phyloP scores from a whole-genome alignment of 768 basidiomycete genomes.

The Pleurotus djamor region DNA sequence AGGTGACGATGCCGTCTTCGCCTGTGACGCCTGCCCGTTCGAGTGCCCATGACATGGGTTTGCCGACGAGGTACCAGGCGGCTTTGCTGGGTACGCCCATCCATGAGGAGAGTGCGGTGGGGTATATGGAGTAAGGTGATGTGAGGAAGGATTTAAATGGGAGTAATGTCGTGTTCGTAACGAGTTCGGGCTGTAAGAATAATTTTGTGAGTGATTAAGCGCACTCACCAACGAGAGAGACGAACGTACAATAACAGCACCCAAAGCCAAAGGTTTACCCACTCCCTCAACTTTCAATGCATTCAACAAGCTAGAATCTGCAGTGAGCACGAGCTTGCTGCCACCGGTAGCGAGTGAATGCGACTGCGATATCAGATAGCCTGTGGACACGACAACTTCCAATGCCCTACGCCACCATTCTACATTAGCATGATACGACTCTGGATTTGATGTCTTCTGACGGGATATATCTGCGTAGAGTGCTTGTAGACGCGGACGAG shows the following conservation, averaged over 20 bases:
- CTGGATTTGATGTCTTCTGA: slow-evolving; percentile 83
- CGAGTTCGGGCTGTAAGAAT: slow-evolving; percentile 37
- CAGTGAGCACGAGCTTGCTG: slow-evolving; percentile 63
- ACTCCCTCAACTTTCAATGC: slow-evolving; percentile 61
- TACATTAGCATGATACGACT: slow-evolving; percentile 76
- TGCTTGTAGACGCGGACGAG: slow-evolving; percentile 62
- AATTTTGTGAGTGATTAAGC: slow-evolving; percentile 6
- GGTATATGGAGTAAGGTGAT: slow-evolving; percentile 60
- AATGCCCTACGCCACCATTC: slow-evolving; percentile 86
- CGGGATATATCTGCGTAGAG: slow-evolving; percentile 87
- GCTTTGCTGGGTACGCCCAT: slow-evolving; percentile 55
- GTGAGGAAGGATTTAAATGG: slow-evolving; percentile 55
- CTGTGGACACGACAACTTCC: slow-evolving; percentile 55
- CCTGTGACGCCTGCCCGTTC: slow-evolving; percentile 74
- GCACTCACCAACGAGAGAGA: too few relatives aligned
- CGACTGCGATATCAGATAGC: slow-evolving; percentile 18
- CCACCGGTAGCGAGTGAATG: slow-evolving; percentile 20
- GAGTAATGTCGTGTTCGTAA: slow-evolving; percentile 53
- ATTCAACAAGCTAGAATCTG: slow-evolving; percentile 52
- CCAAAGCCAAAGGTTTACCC: slow-evolving; percentile 74
- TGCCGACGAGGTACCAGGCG: slow-evolving; percentile 68
- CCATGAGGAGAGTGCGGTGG: slow-evolving; percentile 46
- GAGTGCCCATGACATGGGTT: slow-evolving; percentile 86
- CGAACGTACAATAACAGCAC: too few relatives aligned
- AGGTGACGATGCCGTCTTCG: slow-evolving; percentile 44